Base-by-base conservation (phyloP, 805 yeast species). In the Teunomyces gatunensis region DNA sequence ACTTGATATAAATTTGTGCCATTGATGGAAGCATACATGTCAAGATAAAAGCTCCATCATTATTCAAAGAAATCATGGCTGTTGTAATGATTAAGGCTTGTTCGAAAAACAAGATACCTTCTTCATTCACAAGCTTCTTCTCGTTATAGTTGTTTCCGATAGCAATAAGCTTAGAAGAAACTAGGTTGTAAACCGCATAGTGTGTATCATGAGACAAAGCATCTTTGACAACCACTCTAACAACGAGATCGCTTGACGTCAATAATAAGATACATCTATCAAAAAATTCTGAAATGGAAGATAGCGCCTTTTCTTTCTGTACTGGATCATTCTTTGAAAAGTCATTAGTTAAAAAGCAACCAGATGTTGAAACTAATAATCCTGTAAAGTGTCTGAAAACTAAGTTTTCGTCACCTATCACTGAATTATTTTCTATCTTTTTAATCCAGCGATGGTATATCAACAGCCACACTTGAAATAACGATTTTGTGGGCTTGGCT, bases 151-250 rank as follows among this genome's bases (percentile, higher is more conserved):
- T 62, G 2, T 61, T 64, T 3, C 78, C 69, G 18, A 69, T 61
- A 2, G 60, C 57, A 42, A 63, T 69, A 34, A 85, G 57, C 47
- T 75, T 75, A 5, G 67, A 61, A 42, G 83, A 71, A 17, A 84
- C 68, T 50, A 73, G 56, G 45, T 73, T 75, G 58, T 77, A 77
- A 11, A 82, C 75, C 21, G 72, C 69, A 10, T 89, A 80, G 65
- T 86, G 84, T 40, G 84, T 64, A 48, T 85, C 91, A 27, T 76
- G 67, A 11, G 86, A 80, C 39, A 89, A 63, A 2, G 88, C 81
- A 53, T 88, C 96, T 50, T 84, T 80, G 2, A 88, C 78, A 36
- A 82, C 80, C 39, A 88, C 94, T 51, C 95, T 73, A 0, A 83
- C 74, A 4, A 80, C 75, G 48, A 78, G 67, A 57, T 74, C 80